phyloP scores from a whole-genome alignment of 139 green algal species.

The Picochlorum sp. region DNA sequence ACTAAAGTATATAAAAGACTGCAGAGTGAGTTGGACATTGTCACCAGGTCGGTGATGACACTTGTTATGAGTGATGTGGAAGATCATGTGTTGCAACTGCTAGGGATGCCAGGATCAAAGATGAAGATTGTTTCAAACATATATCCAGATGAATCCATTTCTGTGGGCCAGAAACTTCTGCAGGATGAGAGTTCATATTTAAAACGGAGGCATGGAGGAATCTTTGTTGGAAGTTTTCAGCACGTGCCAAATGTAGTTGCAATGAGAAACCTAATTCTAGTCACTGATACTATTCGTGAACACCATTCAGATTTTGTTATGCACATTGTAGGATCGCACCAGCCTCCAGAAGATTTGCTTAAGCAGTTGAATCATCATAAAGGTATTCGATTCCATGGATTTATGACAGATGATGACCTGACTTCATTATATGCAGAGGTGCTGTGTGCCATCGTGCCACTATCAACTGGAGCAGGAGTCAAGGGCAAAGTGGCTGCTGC shows the following conservation, averaged over 20 bases:
- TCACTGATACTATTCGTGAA: background rate
- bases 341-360: background rate
- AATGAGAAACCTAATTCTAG: background rate
- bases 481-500: slow-evolving; percentile 23
- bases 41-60: too few species aligned
- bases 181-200: background rate
- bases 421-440: slow-evolving; percentile 4
- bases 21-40: too few species aligned
- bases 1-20: too few species aligned
- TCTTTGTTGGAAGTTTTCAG: background rate
- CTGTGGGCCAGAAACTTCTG: too few species aligned
- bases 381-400: background rate
- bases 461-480: slow-evolving; percentile 21
- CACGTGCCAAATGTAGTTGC: background rate
- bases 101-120: too few species aligned
- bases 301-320: background rate
- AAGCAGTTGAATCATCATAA: background rate
- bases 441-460: slow-evolving; percentile 8
- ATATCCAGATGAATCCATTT: background rate
- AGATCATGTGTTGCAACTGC: too few species aligned
- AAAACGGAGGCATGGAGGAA: background rate
- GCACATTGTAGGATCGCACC: slow-evolving; percentile 1
- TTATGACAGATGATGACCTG: slow-evolving; percentile 1
- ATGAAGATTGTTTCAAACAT: background rate
- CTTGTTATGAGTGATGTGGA: too few species aligned